Percentiles rank a stretch among this genome's conserved stretches.
Evolutionary conservation across 805 yeast species (phyloP).

Genomic region (Candida corydali): DNA sequence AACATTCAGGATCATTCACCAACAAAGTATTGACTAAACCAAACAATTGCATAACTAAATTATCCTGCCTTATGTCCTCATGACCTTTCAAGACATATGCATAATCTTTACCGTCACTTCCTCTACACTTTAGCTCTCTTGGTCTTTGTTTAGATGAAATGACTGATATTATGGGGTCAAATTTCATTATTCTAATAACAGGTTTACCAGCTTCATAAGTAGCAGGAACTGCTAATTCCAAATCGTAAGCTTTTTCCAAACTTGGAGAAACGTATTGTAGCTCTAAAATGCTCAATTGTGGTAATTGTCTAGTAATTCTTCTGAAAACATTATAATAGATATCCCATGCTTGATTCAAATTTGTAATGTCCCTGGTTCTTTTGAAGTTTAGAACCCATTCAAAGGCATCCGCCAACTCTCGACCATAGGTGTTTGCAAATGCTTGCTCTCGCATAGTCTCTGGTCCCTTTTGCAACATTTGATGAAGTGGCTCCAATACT

Average conservation of each 20-base stretch:
- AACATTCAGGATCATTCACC: constrained; percentile 89
- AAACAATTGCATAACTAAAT: constrained; percentile 94
- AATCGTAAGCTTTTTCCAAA: constrained; percentile 67
- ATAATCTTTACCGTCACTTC: constrained; percentile 90
- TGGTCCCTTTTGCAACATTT: constrained; percentile 79
- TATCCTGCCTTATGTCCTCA: constrained; percentile 97
- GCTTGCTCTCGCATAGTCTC: constrained; percentile 91
- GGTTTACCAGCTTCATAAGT: constrained; percentile 85
- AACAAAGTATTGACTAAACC: constrained; percentile 91
- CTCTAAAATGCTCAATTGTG: constrained; percentile 81
- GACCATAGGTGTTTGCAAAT: constrained; percentile 88
- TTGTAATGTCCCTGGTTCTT: constrained; percentile 79
- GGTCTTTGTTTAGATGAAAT: constrained; percentile 97
- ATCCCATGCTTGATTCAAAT: constrained; percentile 97
- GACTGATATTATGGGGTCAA: constrained; percentile 81
- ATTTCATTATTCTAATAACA: constrained; percentile 62
- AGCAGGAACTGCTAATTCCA: constrained; percentile 91
- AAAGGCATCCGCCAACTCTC: constrained; percentile 87
- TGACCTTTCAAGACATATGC: constrained; percentile 86
- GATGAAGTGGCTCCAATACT: constrained; percentile 84
- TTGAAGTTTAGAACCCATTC: constrained; percentile 90
- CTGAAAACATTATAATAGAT: constrained; percentile 91
- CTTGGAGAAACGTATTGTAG: constrained; percentile 93
- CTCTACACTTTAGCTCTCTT: constrained; percentile 70
- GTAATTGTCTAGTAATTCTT: constrained; percentile 82